Evolutionary conservation across 208 protist species (phyloP).

Genomic region (Crithidia brevicula): DNA sequence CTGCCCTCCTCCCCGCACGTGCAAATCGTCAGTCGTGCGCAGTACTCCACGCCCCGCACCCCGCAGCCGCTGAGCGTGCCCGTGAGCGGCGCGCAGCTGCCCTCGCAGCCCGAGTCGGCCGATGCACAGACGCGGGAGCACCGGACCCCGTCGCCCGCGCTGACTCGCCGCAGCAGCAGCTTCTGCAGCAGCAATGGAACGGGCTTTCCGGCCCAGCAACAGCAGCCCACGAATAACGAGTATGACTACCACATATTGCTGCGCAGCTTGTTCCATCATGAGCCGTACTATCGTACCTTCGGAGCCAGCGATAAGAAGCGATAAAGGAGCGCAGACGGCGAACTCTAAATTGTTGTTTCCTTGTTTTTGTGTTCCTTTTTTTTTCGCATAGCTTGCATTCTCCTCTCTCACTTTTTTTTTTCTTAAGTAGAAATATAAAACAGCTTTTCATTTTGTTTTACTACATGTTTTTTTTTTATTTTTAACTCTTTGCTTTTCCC

Average conservation of each 20-base stretch:
- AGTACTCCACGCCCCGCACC: constrained; percentile 19
- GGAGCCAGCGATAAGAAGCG: constrained; percentile 9
- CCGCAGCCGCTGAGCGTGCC: constrained; percentile 3
- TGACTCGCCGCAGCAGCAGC: constrained; percentile 19
- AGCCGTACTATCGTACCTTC: constrained; percentile 19
- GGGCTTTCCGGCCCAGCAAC: background rate
- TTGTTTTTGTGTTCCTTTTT: background rate
- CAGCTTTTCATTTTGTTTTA: background rate
- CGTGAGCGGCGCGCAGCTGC: background rate
- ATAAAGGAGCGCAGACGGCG: background rate
- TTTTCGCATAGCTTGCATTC: background rate
- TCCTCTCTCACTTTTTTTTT: background rate
- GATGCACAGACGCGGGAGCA: background rate
- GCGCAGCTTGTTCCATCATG: constrained; percentile 19
- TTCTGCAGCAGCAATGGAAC: constrained; percentile 5
- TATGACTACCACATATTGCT: constrained; percentile 27
- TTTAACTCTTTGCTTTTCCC: background rate
- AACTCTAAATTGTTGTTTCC: background rate
- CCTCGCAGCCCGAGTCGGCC: background rate
- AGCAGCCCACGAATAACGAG: constrained; percentile 13
- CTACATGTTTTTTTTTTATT: constrained; percentile 5
- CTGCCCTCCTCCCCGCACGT: constrained; percentile 3
- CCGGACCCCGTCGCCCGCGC: constrained; percentile 4
- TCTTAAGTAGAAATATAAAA: background rate
- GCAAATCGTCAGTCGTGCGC: constrained; percentile 15